Percentiles rank a stretch among this genome's conserved stretches.
phyloP scores from a whole-genome alignment of 2,329 filamentous ascomycete species.

The Trichoderma koningii region DNA sequence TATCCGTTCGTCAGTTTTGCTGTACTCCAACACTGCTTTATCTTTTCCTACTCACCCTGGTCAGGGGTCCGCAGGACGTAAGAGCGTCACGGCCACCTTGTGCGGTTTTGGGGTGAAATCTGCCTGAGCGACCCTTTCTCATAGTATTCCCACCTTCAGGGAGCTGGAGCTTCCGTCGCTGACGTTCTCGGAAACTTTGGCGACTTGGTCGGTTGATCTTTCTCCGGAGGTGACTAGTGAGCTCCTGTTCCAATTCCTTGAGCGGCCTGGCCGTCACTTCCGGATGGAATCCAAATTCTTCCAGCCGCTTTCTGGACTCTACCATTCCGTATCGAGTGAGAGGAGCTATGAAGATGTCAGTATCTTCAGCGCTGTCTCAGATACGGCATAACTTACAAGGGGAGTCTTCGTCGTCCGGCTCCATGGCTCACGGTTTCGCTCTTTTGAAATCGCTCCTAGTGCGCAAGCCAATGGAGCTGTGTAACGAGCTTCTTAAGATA shows the following conservation, averaged over 20 bases:
- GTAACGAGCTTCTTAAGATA: not conserved
- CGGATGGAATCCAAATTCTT: slow-evolving; percentile 29
- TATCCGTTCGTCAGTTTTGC: not conserved
- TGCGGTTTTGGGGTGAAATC: not conserved
- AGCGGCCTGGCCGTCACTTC: slow-evolving; percentile 28
- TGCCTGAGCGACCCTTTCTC: too few species aligned
- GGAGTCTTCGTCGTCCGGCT: not conserved
- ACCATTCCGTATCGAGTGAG: slow-evolving; percentile 28
- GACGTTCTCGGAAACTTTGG: too few species aligned
- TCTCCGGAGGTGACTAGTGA: not conserved
- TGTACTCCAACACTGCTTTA: not conserved
- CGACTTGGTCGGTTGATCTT: not conserved
- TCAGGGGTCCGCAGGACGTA: not conserved
- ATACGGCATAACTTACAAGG: not conserved
- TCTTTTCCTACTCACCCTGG: not conserved
- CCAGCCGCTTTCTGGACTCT: slow-evolving; percentile 27
- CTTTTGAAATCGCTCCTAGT: not conserved
- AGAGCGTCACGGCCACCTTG: too few species aligned
- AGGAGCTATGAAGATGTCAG: not conserved
- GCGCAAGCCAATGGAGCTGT: not conserved
- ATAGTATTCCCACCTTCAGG: too few species aligned
- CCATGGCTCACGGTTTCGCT: not conserved
- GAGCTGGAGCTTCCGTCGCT: too few species aligned
- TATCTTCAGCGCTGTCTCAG: not conserved
- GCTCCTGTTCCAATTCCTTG: slow-evolving; percentile 14